Conservation (phyloP, 805 yeast species). For the Clavispora fructus region DNA sequence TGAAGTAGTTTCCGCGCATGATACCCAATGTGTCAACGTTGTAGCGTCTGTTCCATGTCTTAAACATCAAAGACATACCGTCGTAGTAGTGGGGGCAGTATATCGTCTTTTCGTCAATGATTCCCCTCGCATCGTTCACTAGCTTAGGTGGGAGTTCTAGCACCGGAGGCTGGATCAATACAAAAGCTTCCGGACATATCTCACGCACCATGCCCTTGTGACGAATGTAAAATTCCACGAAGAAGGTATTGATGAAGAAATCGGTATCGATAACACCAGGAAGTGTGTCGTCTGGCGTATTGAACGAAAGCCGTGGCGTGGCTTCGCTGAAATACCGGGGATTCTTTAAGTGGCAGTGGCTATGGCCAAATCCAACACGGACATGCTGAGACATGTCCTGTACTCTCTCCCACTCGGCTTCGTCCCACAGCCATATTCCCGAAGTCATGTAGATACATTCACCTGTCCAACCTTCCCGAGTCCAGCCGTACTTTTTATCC, state of each 20-base stretch:
- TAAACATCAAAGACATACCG: constrained; percentile 89
- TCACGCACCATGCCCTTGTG: constrained; percentile 48
- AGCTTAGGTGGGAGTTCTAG: constrained; percentile 70
- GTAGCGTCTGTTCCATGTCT: constrained; percentile 76
- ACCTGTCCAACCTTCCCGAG: constrained; percentile 67
- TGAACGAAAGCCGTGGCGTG: constrained; percentile 7
- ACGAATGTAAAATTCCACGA: constrained; percentile 53
- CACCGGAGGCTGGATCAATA: constrained; percentile 79
- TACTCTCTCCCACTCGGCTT: constrained; percentile 18
- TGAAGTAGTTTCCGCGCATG: constrained; percentile 67
- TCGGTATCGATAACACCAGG: constrained; percentile 37
- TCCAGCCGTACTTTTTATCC: constrained; percentile 69
- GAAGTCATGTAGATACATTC: constrained; percentile 77
- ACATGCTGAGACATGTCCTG: constrained; percentile 23
- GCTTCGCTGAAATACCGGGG: constrained; percentile 32
- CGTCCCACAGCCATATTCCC: constrained; percentile 63
- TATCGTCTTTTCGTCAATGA: constrained; percentile 61
- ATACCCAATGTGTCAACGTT: constrained; percentile 90
- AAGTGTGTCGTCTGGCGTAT: constrained; percentile 27
- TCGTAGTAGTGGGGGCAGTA: constrained; percentile 91
- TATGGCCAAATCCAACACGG: constrained; percentile 15
- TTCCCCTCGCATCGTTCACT: constrained; percentile 38
- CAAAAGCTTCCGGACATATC: constrained; percentile 40
- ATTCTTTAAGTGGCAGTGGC: constrained; percentile 19
- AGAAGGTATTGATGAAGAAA: constrained; percentile 59